Conservation (phyloP, 2,329 filamentous ascomycete species). For the Pseudocercospora crystallina region DNA sequence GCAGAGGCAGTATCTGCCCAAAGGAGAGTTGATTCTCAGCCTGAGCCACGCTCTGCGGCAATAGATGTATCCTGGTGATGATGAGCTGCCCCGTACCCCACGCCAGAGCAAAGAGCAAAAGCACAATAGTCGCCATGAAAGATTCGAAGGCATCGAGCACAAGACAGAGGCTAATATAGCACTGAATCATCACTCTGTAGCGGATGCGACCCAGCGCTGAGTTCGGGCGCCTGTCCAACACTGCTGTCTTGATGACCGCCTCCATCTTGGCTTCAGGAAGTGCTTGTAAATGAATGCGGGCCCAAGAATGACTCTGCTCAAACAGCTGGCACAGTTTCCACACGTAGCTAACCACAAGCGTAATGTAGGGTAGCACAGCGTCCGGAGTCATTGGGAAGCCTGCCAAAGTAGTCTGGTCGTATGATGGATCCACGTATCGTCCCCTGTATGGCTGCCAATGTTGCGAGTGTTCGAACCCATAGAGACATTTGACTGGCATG, state of each 20-base stretch:
- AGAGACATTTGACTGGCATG: not conserved
- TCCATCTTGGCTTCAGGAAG: not conserved
- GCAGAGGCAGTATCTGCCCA: constrained; percentile 4
- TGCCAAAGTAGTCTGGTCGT: too few species aligned
- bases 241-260: not conserved
- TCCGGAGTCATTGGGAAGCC: not conserved
- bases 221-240: too few species aligned
- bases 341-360: constrained; percentile 4
- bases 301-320: not conserved
- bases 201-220: too few species aligned
- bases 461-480: not conserved
- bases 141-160: constrained; percentile 3
- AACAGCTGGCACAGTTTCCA: constrained; percentile 18
- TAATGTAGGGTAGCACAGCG: not conserved
- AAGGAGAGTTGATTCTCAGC: not conserved
- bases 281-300: not conserved
- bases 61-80: not conserved
- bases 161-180: not conserved
- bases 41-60: not conserved
- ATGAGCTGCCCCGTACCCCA: constrained; percentile 9
- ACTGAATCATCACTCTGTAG: not conserved
- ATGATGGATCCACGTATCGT: not conserved
- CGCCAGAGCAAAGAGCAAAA: not conserved
- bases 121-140: constrained; percentile 1
- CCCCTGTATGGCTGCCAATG: not conserved